Evolutionary conservation across 2,329 filamentous ascomycete species (phyloP).

Genomic region (Rachicladosporium sp.): DNA sequence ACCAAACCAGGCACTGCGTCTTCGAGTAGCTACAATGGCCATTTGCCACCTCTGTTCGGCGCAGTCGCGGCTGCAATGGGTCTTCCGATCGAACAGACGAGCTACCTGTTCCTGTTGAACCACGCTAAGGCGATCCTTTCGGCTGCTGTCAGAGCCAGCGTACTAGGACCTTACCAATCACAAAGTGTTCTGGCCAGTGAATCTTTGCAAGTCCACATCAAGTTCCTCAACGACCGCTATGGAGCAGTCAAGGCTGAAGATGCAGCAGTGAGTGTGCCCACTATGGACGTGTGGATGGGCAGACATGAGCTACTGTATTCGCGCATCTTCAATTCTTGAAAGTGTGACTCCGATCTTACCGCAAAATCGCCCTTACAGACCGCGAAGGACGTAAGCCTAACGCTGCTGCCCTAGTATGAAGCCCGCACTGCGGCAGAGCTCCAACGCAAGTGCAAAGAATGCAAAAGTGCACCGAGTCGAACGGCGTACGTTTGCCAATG

Average conservation of each 20-base stretch:
- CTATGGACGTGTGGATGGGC: slow-evolving; percentile 73
- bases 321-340: slow-evolving; percentile 70
- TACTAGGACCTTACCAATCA: slow-evolving; percentile 70
- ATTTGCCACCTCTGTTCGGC: slow-evolving; percentile 61
- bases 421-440: no score
- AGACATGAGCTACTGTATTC: slow-evolving; percentile 75
- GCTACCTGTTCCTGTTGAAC: slow-evolving; percentile 63
- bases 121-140: slow-evolving; percentile 67
- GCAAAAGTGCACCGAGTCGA: no score
- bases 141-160: slow-evolving; percentile 62
- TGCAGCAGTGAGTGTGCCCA: slow-evolving; percentile 62
- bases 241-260: slow-evolving; percentile 38
- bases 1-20: slow-evolving; percentile 7
- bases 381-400: no score
- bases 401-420: no score
- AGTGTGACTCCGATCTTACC: no score
- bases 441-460: no score
- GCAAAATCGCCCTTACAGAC: no score
- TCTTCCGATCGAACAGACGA: slow-evolving; percentile 49
- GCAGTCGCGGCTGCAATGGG: slow-evolving; percentile 51
- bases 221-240: slow-evolving; percentile 40
- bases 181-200: slow-evolving; percentile 57
- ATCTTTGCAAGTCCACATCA: slow-evolving; percentile 46
- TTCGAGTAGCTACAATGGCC: slow-evolving; percentile 33
- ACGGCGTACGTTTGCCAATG: no score